These are phyloP conservation scores for Lenzites betulinus DNA, from an alignment of 768 basidiomycete species.

Conservation along the genomic window DNA sequence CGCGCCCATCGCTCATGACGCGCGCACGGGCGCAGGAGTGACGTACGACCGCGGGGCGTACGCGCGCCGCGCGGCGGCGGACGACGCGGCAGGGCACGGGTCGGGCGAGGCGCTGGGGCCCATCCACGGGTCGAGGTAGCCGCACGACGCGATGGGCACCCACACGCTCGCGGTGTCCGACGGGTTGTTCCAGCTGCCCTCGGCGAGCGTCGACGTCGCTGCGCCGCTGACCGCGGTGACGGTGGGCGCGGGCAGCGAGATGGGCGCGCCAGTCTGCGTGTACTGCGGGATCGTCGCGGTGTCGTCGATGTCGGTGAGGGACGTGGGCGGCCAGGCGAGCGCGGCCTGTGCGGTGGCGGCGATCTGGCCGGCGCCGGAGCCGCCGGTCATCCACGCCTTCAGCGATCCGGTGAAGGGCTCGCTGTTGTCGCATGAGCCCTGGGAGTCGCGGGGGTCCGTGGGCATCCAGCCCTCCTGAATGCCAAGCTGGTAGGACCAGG, in stretches of 20 bases:
- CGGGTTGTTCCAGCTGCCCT: conserved; percentile 83
- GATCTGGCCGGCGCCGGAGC: conserved; percentile 69
- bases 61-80: conserved; percentile 22
- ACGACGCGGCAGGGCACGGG: conserved; percentile 51
- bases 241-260: conserved; percentile 69
- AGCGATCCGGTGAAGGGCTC: conserved; percentile 61
- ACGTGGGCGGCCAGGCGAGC: conserved; percentile 72
- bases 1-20: no score
- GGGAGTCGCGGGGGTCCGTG: conserved; percentile 74
- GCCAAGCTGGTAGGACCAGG: conserved; percentile 95
- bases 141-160: conserved; percentile 70
- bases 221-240: conserved; percentile 48
- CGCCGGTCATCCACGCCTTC: conserved; percentile 74
- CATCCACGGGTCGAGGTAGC: conserved; percentile 84
- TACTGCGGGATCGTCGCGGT: conserved; percentile 60
- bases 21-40: conserved; percentile 13
- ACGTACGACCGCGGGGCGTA: conserved; percentile 12
- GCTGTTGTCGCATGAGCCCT: conserved; percentile 69
- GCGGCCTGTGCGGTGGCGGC: conserved; percentile 49
- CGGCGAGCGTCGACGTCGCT: conserved; percentile 40
- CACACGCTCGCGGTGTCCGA: conserved; percentile 64
- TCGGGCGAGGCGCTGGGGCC: conserved; percentile 60
- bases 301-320: conserved; percentile 53
- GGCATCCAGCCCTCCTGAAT: conserved; percentile 94
- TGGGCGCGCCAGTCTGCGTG: conserved; percentile 65